phyloP scores from a whole-genome alignment of 2,329 filamentous ascomycete species.

The Xylaria sp. region DNA sequence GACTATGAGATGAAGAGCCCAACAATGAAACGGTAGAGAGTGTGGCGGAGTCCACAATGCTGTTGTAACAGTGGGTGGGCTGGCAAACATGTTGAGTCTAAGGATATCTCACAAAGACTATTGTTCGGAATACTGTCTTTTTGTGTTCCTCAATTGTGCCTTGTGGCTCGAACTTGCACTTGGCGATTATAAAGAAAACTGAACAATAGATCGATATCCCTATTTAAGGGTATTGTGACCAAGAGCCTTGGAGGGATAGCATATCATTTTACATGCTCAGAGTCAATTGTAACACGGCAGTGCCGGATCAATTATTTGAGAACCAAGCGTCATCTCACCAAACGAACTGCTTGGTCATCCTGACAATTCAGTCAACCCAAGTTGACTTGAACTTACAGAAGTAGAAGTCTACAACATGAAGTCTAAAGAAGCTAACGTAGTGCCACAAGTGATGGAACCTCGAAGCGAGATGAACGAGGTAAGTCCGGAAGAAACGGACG shows the following conservation, averaged over 20 bases:
- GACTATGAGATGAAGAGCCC: not conserved
- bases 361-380: not conserved
- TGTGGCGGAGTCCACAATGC: too few relatives aligned
- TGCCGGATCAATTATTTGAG: not conserved
- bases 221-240: not conserved
- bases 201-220: constrained; percentile 10
- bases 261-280: not conserved
- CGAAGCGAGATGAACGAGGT: not conserved
- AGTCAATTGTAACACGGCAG: not conserved
- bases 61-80: not conserved
- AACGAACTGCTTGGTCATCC: not conserved
- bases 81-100: not conserved
- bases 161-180: too few relatives aligned
- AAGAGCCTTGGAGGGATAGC: not conserved
- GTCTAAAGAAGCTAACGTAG: not conserved
- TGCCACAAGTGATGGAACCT: not conserved
- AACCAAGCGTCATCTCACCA: not conserved
- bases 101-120: not conserved
- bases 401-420: not conserved
- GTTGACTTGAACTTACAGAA: not conserved
- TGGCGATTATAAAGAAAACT: not conserved
- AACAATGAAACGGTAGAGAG: too few relatives aligned
- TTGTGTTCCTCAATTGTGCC: not conserved
- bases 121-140: not conserved
- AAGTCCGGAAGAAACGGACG: not conserved